Evolutionary conservation across 108 stramenopile species (phyloP).

Genomic region (Skeletonema grethae): DNA sequence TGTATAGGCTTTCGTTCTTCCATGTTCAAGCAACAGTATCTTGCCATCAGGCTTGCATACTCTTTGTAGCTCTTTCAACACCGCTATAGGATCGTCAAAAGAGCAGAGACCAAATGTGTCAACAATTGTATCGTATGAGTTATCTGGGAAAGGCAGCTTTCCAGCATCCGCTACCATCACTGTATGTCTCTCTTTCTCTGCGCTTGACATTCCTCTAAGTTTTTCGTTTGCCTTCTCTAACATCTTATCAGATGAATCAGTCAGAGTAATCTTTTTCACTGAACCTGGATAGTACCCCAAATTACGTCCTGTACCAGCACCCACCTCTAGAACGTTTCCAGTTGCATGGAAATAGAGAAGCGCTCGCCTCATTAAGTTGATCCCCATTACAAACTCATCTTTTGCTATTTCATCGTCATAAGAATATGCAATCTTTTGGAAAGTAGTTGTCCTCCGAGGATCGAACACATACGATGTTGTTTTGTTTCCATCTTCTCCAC

Average conservation of each 20-base stretch:
- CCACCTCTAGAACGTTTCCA: slow-evolving; percentile 87
- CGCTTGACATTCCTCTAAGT: slow-evolving; percentile 31
- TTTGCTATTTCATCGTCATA: slow-evolving; percentile 76
- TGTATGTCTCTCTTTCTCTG: slow-evolving; percentile 49
- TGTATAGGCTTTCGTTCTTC: slow-evolving; percentile 64
- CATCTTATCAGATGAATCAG: slow-evolving; percentile 85
- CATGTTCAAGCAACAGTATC: slow-evolving; percentile 83
- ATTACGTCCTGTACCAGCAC: slow-evolving; percentile 88
- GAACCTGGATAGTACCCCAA: slow-evolving; percentile 64
- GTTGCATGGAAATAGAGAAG: slow-evolving; percentile 79
- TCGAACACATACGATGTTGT: slow-evolving; percentile 44
- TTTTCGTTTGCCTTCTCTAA: slow-evolving; percentile 67
- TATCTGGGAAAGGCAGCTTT: slow-evolving; percentile 58
- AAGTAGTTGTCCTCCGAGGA: slow-evolving; percentile 63
- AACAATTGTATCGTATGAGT: slow-evolving; percentile 85
- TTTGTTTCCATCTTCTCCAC: slow-evolving; percentile 13
- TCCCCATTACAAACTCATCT: slow-evolving; percentile 82
- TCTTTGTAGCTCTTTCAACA: slow-evolving; percentile 81
- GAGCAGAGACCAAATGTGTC: slow-evolving; percentile 95
- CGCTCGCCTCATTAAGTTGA: slow-evolving; percentile 67
- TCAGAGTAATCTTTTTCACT: slow-evolving; percentile 68
- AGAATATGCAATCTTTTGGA: slow-evolving; percentile 64
- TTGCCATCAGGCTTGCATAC: slow-evolving; percentile 85
- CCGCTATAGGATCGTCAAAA: slow-evolving; percentile 84
- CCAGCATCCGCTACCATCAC: slow-evolving; percentile 63